These are phyloP conservation scores for Leptosphaerulina australis DNA, from an alignment of 2,329 filamentous ascomycete genomes.

Conservation along the genomic window DNA sequence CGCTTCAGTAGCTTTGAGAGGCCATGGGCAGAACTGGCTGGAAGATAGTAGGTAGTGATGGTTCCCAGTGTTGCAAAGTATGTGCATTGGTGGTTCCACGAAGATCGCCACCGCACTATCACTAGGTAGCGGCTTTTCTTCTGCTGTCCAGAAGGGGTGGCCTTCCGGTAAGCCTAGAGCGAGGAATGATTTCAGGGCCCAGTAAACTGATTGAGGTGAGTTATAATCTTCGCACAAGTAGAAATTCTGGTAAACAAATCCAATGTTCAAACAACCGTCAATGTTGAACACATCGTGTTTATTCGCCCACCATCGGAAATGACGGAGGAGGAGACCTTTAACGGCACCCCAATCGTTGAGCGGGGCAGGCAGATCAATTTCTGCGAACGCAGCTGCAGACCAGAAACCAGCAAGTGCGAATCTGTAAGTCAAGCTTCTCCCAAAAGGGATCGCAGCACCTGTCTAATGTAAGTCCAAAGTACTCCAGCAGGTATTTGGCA, in stretches of 20 bases:
- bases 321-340: constrained; percentile 58
- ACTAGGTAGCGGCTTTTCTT: constrained; percentile 48
- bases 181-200: constrained; percentile 60
- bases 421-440: constrained; percentile 58
- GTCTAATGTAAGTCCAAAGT: neutral
- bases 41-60: constrained; percentile 43
- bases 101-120: neutral
- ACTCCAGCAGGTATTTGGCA: neutral
- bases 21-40: constrained; percentile 46
- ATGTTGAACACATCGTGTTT: constrained; percentile 54
- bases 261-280: constrained; percentile 59
- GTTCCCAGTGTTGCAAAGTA: constrained; percentile 51
- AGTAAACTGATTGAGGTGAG: constrained; percentile 62
- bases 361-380: constrained; percentile 49
- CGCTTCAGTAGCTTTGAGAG: constrained; percentile 44
- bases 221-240: constrained; percentile 64
- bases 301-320: constrained; percentile 58
- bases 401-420: constrained; percentile 60
- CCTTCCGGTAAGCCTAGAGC: constrained; percentile 46
- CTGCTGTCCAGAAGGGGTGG: constrained; percentile 55
- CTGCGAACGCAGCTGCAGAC: constrained; percentile 53
- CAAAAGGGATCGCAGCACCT: constrained; percentile 61
- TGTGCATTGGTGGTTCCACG: constrained; percentile 50
- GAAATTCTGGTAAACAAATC: constrained; percentile 57
- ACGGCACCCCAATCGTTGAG: constrained; percentile 49